Base-by-base conservation (phyloP, 768 basidiomycete species). In the Panus rudis region DNA sequence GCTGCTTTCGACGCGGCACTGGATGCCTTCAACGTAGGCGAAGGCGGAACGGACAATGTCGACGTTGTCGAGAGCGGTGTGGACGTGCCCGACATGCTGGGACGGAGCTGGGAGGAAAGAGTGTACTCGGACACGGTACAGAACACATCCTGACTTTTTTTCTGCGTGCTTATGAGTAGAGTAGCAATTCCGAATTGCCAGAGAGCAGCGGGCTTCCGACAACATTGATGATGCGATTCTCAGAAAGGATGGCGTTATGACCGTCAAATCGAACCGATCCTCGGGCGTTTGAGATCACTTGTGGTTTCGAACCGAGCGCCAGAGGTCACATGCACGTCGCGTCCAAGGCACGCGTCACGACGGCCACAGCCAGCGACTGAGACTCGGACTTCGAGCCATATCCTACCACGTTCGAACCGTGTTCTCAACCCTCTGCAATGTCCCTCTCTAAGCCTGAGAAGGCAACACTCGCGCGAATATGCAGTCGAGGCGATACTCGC, bases 21-120 rank as follows among this genome's bases (percentile, higher is more conserved):
- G 16, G 33, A 10, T 10, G 39, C 22, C 19, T 42, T 33, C 46
- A 63, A 47, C 3, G 58, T 55, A 12, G 66, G 62, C n/a, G 62
- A 47, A 14, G 58, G 42, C 0, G 57, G 54, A 2, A 45, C 57
- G 31, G 57, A 62, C 44, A 69, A 58, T 26, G 70, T 69, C 13
- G 63, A 48, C 2, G 64, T 55, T 5, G 58, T 26, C 4, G 63
- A 64, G 37, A 56, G 33, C 7, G 64, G 62, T 8, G 60, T 52
- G 7, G 56, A 52, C 8, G 53, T 41, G 20, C 60, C 56, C 17
- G 64, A 57, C 17, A 42, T 30, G 13, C 33, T 35, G 16, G n/a
- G 33, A 35, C 33, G 8, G 33, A 8, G 8, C n/a, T 17, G 33
- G 33, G 45, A 25, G 24, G 20, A 37, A 24, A 21, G 28, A 17